Base-by-base conservation (phyloP, 2,329 filamentous ascomycete species). In the Alternaria consortialis region DNA sequence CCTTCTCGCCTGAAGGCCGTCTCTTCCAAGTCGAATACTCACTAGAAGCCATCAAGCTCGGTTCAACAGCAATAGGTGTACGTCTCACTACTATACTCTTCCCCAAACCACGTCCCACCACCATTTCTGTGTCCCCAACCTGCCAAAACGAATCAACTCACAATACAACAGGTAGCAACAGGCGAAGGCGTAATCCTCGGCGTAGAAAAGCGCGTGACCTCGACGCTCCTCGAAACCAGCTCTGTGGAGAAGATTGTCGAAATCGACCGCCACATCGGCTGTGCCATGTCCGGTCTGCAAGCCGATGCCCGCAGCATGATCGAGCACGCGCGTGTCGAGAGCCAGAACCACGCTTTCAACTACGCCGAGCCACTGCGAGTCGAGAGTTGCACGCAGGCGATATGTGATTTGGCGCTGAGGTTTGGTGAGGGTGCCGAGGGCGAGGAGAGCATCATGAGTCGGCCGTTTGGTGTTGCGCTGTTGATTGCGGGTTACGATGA, bases 1-100 rank as follows among this genome's bases (percentile, higher is more conserved):
- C 95, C 87, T 99, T 99, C 88, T 99, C 95, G 74, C 95, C 95
- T 64, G 95, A 99, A 88, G 95, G 95, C 77, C 95, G 95, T 83
- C 92, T 99, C 81, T 99, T 99, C 88, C 95, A 99, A 86, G 95
- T 99, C 85, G 95, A 99, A 91, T 99, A 99, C 89, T 98, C 95
- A 62, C 91, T 99, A 81, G 95, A 99, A 86, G 95, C 95, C 82
- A 99, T 99, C 88, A 99, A 99, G 86, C 92, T 98, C 71, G 95
- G 95, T 72, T 97, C 92, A 75, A 99, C 95, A 72, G 95, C 95
- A 78, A 99, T 99, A 84, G 95, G 95, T 74, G 94, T 89, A 85
- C 63, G 83, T 52, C 43, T 53, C 12, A 4, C 23, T 12, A 27
- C 8, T 1, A 44, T 20, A 20, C 20, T 20, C 20, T 2, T 20